Conservation (phyloP, 768 basidiomycete genomes). For the Lactarius quietus region DNA sequence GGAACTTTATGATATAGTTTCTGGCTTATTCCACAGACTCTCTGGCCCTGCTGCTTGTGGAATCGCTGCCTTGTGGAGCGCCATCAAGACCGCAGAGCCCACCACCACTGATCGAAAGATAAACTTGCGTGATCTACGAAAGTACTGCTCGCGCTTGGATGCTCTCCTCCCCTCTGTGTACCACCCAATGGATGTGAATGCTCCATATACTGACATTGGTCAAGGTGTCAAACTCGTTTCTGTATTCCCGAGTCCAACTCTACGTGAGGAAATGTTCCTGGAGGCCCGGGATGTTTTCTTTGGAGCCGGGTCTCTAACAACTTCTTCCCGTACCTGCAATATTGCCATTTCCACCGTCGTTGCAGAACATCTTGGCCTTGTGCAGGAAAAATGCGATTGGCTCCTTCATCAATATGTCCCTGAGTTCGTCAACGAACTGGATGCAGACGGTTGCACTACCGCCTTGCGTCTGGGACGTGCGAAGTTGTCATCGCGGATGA, state of each 20-base stretch:
- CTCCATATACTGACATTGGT: constrained; percentile 28
- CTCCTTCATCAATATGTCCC: constrained; percentile 63
- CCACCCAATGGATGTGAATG: constrained; percentile 41
- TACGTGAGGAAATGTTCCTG: constrained; percentile 86
- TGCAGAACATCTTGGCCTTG: constrained; percentile 61
- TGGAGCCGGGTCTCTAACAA: constrained; percentile 57
- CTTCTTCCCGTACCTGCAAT: constrained; percentile 47
- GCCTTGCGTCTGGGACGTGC: constrained; percentile 62
- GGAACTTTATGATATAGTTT: constrained; percentile 71
- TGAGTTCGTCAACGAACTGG: constrained; percentile 62
- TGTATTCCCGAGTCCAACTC: constrained; percentile 62
- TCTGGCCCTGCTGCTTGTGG: constrained; percentile 44
- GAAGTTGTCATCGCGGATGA: constrained; percentile 47
- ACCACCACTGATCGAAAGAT: constrained; percentile 54
- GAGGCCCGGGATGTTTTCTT: constrained; percentile 93
- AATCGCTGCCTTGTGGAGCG: constrained; percentile 68
- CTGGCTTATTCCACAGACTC: constrained; percentile 61
- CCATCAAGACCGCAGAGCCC: constrained; percentile 49
- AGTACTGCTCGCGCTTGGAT: constrained; percentile 75
- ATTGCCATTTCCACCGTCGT: constrained; percentile 51
- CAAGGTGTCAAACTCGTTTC: constrained; percentile 35
- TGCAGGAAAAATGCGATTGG: constrained; percentile 67
- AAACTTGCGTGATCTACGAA: constrained; percentile 78
- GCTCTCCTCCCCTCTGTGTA: constrained; percentile 51
- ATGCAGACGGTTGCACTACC: constrained; percentile 55